phyloP scores from a whole-genome alignment of 2,329 filamentous ascomycete genomes.

The Magnaporthiopsis incrustans region DNA sequence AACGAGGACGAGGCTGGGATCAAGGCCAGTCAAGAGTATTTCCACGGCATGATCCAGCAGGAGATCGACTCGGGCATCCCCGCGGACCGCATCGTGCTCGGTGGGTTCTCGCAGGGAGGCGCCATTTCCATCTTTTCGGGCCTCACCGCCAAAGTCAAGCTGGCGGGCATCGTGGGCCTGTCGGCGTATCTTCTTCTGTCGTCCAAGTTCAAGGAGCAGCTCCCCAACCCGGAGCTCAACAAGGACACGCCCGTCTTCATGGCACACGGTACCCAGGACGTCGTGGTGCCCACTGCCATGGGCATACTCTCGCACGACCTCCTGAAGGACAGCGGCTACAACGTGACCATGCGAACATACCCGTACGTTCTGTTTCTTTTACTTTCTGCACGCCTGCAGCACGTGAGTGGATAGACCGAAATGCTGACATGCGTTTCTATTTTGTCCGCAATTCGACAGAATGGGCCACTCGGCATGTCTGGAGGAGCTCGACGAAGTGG shows the following conservation, averaged over 20 bases:
- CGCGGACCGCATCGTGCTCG: constrained; percentile 74
- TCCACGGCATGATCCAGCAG: constrained; percentile 70
- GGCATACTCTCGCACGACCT: constrained; percentile 59
- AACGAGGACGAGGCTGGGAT: constrained; percentile 62
- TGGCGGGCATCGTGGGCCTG: constrained; percentile 83
- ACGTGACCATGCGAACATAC: constrained; percentile 71
- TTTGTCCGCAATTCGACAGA: constrained; percentile 33
- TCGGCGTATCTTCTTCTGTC: constrained; percentile 72
- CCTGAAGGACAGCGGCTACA: constrained; percentile 61
- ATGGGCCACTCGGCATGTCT: constrained; percentile 70
- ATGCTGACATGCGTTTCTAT: background rate
- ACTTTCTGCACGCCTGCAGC: background rate
- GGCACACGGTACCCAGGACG: constrained; percentile 76
- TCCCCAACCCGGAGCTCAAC: constrained; percentile 44
- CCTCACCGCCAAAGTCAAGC: constrained; percentile 61
- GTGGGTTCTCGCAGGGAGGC: constrained; percentile 80
- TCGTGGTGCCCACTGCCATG: constrained; percentile 60
- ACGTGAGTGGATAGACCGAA: background rate
- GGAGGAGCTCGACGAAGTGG: constrained; percentile 75
- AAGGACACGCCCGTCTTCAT: constrained; percentile 78
- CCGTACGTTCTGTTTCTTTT: constrained; percentile 38
- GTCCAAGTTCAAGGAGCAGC: constrained; percentile 33
- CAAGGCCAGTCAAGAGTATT: constrained; percentile 61
- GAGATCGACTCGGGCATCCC: constrained; percentile 78
- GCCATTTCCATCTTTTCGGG: constrained; percentile 79